Evolutionary conservation across 305 asterid genomes (phyloP).

Genomic region (Monarda citriodora): DNA sequence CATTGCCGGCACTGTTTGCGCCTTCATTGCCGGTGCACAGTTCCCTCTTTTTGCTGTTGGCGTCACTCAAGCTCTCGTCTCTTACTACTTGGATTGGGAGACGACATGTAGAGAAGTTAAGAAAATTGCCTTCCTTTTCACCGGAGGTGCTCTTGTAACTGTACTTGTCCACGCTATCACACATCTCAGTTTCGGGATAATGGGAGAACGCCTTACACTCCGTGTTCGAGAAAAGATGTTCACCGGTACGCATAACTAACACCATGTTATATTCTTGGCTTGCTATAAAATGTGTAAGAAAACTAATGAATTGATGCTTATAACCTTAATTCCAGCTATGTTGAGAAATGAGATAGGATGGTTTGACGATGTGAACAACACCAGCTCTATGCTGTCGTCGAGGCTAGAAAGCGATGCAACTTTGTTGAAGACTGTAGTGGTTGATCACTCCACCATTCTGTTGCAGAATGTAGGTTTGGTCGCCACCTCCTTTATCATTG

Average conservation of each 20-base stretch:
- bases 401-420: conserved; percentile 91
- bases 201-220: conserved; percentile 93
- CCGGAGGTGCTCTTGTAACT: conserved; percentile 82
- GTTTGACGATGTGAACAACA: conserved; percentile 81
- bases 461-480: conserved; percentile 85
- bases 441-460: conserved; percentile 88
- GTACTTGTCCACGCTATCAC: conserved; percentile 80
- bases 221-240: conserved; percentile 95
- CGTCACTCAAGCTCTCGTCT: conserved; percentile 94
- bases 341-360: conserved; percentile 96
- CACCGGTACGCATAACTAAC: conserved; percentile 36
- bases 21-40: conserved; percentile 92
- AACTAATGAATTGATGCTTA: background rate
- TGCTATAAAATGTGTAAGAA: background rate
- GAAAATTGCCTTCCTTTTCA: conserved; percentile 84
- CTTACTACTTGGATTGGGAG: conserved; percentile 99
- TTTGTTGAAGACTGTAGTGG: conserved; percentile 79
- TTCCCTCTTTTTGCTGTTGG: conserved; percentile 98
- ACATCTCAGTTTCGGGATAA: conserved; percentile 88
- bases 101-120: conserved; percentile 83
- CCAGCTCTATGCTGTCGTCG: conserved; percentile 93
- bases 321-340: conserved; percentile 61
- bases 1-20: conserved; percentile 72
- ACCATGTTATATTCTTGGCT: background rate
- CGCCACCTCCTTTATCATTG: conserved; percentile 81